phyloP scores from a whole-genome alignment of 148 eudicot species.

The Rhododendron kiyosumense region DNA sequence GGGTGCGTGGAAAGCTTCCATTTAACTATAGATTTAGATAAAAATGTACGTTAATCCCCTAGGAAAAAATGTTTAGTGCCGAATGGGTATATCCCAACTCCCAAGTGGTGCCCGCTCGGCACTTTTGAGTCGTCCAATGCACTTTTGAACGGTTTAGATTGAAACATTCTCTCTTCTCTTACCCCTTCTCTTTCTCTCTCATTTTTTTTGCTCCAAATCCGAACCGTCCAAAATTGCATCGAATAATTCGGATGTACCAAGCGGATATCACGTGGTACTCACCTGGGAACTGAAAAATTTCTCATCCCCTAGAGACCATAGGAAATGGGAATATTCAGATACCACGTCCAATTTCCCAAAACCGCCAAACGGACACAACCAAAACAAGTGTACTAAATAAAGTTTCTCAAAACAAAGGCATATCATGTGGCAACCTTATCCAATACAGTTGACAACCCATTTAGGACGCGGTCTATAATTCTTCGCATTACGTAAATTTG shows the following conservation, averaged over 20 bases:
- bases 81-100: too few species aligned
- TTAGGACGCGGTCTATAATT: background rate
- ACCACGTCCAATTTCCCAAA: conserved; percentile 1
- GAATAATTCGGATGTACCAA: too few species aligned
- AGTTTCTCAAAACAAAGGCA: background rate
- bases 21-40: background rate
- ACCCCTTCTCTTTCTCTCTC: too few species aligned
- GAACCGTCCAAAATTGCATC: too few species aligned
- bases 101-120: too few species aligned
- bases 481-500: background rate
- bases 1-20: background rate
- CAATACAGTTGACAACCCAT: background rate
- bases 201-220: too few species aligned
- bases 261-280: too few species aligned
- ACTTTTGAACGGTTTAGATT: too few species aligned
- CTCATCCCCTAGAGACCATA: background rate
- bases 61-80: too few species aligned
- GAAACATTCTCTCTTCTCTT: too few species aligned
- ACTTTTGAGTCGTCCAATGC: too few species aligned
- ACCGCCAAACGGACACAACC: background rate
- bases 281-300: too few species aligned
- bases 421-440: conserved; percentile 21
- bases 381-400: background rate
- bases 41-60: background rate
- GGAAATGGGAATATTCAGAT: background rate